These are phyloP conservation scores for Phytophthora gonapodyides DNA, from an alignment of 352 stramenopile genomes.

Conservation along the genomic window DNA sequence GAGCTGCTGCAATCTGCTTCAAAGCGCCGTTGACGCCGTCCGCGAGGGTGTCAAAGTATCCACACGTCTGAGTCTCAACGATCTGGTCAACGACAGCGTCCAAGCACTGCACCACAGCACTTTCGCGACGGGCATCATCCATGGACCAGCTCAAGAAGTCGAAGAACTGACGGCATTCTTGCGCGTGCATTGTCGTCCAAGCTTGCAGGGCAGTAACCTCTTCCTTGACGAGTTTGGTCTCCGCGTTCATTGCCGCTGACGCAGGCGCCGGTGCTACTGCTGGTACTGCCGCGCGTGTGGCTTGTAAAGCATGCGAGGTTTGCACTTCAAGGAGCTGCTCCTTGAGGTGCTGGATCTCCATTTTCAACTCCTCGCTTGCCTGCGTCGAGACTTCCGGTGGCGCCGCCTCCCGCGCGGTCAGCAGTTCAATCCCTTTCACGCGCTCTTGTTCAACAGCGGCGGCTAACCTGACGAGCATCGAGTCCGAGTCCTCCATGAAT, in stretches of 20 bases:
- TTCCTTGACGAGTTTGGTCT: constrained; percentile 9
- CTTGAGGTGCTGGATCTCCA: background rate
- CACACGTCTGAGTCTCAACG: constrained; percentile 21
- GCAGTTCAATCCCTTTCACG: constrained; percentile 8
- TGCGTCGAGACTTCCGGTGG: constrained; percentile 8
- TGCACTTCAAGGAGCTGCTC: background rate
- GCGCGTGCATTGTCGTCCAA: constrained; percentile 49
- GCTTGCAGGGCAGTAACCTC: constrained; percentile 38
- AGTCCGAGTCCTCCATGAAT: constrained; percentile 37
- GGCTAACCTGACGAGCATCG: constrained; percentile 32
- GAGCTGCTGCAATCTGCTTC: constrained; percentile 4
- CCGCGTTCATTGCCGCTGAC: background rate
- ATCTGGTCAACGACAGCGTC: constrained; percentile 37
- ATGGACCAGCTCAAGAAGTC: constrained; percentile 57
- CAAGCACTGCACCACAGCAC: constrained; percentile 34
- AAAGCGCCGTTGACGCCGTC: constrained; percentile 11
- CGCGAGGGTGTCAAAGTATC: constrained; percentile 28
- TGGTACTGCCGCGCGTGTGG: background rate
- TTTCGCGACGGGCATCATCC: constrained; percentile 35
- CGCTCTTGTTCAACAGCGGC: constrained; percentile 27
- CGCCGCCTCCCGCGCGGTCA: constrained; percentile 10
- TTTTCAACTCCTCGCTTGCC: constrained; percentile 4
- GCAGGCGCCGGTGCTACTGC: constrained; percentile 1
- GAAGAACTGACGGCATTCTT: constrained; percentile 58
- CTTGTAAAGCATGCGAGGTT: constrained; percentile 1